Conservation (phyloP, 1,284 basidiomycete genomes). For the Ceratobasidium papillatum region DNA sequence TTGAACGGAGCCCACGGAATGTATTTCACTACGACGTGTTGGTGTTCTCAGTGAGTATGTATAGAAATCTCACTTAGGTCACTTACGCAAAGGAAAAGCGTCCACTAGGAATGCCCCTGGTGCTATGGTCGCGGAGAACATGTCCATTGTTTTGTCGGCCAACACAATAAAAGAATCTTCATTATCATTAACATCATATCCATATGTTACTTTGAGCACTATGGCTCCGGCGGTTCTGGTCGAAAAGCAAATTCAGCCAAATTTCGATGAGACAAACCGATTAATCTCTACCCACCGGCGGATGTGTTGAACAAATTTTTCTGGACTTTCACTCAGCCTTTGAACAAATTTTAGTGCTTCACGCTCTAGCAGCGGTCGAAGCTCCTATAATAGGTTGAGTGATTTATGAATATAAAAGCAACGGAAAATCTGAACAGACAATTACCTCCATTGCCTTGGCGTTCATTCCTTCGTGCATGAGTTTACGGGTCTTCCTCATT, state of each 20-base stretch:
- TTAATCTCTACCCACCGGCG: background rate
- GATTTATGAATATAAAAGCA: background rate
- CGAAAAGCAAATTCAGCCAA: background rate
- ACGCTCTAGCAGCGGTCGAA: conserved; percentile 24
- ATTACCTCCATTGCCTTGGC: conserved; percentile 17
- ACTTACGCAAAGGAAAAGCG: conserved; percentile 1
- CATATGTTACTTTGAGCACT: conserved; percentile 26
- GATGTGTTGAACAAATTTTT: background rate
- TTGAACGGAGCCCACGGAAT: conserved; percentile 31
- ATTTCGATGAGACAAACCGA: too few species aligned
- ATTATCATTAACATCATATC: conserved; percentile 1
- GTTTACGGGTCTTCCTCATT: background rate
- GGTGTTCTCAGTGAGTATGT: background rate
- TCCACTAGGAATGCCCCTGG: background rate
- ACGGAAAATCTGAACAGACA: background rate
- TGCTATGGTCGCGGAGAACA: background rate
- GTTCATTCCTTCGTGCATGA: conserved; percentile 27
- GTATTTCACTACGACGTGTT: background rate
- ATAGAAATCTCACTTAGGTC: background rate
- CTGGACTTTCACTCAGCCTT: background rate
- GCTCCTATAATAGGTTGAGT: background rate
- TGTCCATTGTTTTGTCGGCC: conserved; percentile 4
- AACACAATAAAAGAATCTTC: background rate
- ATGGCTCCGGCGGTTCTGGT: background rate
- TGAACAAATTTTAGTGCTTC: conserved; percentile 23